A percentile compares a stretch with the other conserved stretches of the same genome.
Evolutionary conservation across 2,329 filamentous ascomycete genomes (phyloP).

Genomic region (Cordyceps farinosa): DNA sequence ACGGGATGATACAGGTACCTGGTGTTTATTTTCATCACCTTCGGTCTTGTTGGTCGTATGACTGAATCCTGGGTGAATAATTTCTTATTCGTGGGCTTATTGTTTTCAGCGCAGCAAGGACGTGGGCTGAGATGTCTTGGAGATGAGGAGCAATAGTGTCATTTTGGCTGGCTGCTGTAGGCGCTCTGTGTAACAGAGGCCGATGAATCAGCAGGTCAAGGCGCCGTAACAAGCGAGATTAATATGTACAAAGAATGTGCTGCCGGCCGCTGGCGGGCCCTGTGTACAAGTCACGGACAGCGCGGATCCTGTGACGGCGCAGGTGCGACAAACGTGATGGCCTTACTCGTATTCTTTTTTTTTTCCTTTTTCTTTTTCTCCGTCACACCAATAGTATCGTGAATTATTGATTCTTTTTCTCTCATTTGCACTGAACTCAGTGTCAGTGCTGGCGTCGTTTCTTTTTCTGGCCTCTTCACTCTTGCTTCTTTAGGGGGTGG

Average conservation of each 20-base stretch:
- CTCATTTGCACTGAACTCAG: too few species aligned
- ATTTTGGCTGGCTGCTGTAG: slow-evolving; percentile 1
- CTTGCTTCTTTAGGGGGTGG: slow-evolving; percentile 16
- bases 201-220: slow-evolving; percentile 1
- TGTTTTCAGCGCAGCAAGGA: slow-evolving; percentile 4
- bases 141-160: slow-evolving; percentile 3
- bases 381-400: neutral
- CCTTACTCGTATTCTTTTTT: neutral
- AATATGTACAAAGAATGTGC: neutral
- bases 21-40: neutral
- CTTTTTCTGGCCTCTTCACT: neutral
- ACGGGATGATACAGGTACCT: neutral
- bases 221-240: slow-evolving; percentile 8
- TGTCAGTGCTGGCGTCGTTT: neutral
- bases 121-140: slow-evolving; percentile 8
- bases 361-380: neutral
- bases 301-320: neutral
- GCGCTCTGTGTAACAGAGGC: neutral
- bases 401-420: neutral
- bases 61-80: neutral
- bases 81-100: neutral
- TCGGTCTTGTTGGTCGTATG: neutral
- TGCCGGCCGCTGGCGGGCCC: neutral
- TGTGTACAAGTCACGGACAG: neutral
- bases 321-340: neutral